These are phyloP conservation scores for Bromus sterilis DNA, from an alignment of 176 grass and related monocot species.

Conservation along the genomic window DNA sequence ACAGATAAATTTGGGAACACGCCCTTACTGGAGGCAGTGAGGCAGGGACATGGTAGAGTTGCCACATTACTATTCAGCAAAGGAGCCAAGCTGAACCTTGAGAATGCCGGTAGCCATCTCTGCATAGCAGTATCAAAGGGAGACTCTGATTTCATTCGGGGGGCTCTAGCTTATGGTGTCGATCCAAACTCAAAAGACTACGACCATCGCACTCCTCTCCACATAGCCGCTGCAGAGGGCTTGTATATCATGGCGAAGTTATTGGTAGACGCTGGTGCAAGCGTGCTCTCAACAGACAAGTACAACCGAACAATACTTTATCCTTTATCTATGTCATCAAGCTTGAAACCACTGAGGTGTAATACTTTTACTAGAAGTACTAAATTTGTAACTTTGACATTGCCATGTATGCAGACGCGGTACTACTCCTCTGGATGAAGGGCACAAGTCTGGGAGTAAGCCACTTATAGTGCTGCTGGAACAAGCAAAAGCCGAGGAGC, in stretches of 20 bases:
- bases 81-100: constrained; percentile 65
- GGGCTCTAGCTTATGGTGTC: constrained; percentile 46
- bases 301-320: neutral
- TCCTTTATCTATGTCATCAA: neutral
- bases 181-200: constrained; percentile 81
- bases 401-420: constrained; percentile 43
- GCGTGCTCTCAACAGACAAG: constrained; percentile 72
- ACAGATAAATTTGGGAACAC: constrained; percentile 96
- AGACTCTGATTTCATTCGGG: constrained; percentile 71
- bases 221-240: constrained; percentile 81
- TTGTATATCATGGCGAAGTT: constrained; percentile 70
- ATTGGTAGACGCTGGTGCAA: constrained; percentile 76
- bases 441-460: constrained; percentile 52
- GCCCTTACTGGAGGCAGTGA: constrained; percentile 76
- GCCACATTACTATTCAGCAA: constrained; percentile 51
- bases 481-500: constrained; percentile 51
- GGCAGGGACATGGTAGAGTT: constrained; percentile 61
- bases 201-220: constrained; percentile 82
- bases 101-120: constrained; percentile 58
- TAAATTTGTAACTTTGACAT: neutral
- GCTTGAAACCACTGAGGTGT: neutral
- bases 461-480: constrained; percentile 57
- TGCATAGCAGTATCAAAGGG: constrained; percentile 62
- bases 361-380: neutral
- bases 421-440: constrained; percentile 73